Conservation (phyloP, 2,329 filamentous ascomycete species). For the Blastomyces gilchristii region DNA sequence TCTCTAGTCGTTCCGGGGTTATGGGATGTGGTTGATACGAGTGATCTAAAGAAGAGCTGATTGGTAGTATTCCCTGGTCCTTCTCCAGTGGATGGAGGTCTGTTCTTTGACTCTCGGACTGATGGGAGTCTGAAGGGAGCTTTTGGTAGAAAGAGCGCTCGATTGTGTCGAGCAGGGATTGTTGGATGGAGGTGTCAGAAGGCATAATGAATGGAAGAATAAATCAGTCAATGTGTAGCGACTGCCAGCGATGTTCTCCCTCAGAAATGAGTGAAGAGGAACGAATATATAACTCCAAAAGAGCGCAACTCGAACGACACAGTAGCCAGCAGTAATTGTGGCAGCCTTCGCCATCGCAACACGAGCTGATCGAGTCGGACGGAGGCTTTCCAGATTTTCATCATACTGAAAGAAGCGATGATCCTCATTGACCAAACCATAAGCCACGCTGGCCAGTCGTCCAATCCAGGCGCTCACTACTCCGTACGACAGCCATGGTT, state of each 20-base stretch:
- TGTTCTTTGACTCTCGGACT: neutral
- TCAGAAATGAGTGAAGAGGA: neutral
- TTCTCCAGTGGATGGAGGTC: neutral
- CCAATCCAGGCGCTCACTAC: neutral
- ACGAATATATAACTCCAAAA: neutral
- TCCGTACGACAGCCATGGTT: neutral
- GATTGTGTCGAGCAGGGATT: neutral
- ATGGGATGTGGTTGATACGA: neutral
- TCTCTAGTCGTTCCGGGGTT: neutral
- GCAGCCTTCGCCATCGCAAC: neutral
- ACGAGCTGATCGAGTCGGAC: neutral
- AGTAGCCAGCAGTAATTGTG: neutral
- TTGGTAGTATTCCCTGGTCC: neutral
- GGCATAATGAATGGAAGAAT: neutral
- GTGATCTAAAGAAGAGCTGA: neutral
- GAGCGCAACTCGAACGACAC: neutral
- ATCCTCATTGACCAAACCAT: neutral
- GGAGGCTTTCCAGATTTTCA: neutral
- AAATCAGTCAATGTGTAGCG: too few relatives aligned
- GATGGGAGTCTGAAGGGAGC: neutral
- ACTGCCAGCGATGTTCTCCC: neutral
- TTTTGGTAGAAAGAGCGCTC: constrained; percentile 2
- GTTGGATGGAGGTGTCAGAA: constrained; percentile 2
- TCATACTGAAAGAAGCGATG: neutral
- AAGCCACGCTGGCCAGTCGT: neutral